phyloP scores from a whole-genome alignment of 352 stramenopile species.

The Plasmopara viticola region DNA sequence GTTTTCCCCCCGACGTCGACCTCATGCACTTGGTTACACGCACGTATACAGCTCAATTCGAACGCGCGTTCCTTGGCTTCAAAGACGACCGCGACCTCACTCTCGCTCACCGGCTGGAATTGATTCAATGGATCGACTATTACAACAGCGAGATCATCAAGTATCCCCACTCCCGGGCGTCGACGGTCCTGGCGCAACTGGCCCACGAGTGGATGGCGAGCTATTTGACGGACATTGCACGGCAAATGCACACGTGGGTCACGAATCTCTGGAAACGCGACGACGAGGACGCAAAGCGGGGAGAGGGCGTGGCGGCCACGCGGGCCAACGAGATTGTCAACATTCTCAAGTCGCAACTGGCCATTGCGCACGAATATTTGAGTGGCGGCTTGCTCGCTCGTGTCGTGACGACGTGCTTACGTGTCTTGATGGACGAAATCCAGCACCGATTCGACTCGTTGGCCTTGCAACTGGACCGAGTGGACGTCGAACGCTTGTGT shows the following conservation, averaged over 20 bases:
- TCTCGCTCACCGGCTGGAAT: conserved; percentile 69
- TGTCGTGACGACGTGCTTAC: conserved; percentile 64
- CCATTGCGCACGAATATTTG: conserved; percentile 77
- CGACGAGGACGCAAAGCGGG: conserved; percentile 54
- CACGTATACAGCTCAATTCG: conserved; percentile 72
- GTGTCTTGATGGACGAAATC: conserved; percentile 69
- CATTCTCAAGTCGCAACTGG: conserved; percentile 83
- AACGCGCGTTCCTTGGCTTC: conserved; percentile 58
- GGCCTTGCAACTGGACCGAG: conserved; percentile 31
- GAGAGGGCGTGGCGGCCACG: conserved; percentile 59
- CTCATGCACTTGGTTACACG: conserved; percentile 68
- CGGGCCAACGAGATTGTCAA: conserved; percentile 84
- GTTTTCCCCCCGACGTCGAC: conserved; percentile 74
- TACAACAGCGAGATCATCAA: conserved; percentile 85
- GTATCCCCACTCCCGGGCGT: conserved; percentile 68
- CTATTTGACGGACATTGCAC: conserved; percentile 72
- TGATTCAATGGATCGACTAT: conserved; percentile 86
- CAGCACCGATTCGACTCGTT: conserved; percentile 61
- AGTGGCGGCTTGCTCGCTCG: conserved; percentile 54
- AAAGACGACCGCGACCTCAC: conserved; percentile 38
- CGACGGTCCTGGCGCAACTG: conserved; percentile 54
- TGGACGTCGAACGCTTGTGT: conserved; percentile 71
- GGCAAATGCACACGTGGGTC: conserved; percentile 77
- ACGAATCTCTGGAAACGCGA: conserved; percentile 83
- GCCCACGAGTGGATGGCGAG: conserved; percentile 67